phyloP scores from a whole-genome alignment of 352 stramenopile species.

The Stephanocyclus meneghinianus region DNA sequence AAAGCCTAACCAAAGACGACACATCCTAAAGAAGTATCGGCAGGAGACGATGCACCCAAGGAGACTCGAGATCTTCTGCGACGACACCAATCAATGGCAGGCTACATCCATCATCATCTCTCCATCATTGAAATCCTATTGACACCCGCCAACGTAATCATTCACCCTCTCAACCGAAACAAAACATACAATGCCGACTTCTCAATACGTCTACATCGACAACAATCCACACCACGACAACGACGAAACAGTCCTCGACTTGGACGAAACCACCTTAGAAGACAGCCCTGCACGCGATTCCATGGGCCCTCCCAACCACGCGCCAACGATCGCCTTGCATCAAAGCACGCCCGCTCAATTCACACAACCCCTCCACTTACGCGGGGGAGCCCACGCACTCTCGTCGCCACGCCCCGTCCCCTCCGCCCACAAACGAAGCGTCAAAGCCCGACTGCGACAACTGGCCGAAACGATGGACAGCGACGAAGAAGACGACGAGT shows the following conservation, averaged over 20 bases:
- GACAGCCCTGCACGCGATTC: no score
- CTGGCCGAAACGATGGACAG: conserved; percentile 24
- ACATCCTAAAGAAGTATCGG: no score
- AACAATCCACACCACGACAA: conserved; percentile 8
- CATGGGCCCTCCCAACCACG: no score
- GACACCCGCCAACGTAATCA: no score
- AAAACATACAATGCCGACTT: conserved; percentile 8
- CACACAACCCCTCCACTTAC: neutral
- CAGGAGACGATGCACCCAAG: no score
- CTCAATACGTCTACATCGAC: conserved; percentile 14
- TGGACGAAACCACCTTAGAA: no score
- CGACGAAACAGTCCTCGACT: conserved; percentile 24
- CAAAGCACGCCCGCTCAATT: neutral
- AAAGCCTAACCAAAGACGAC: no score
- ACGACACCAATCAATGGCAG: no score
- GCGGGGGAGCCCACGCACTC: neutral
- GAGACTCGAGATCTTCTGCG: no score
- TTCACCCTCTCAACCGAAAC: neutral
- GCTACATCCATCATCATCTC: no score
- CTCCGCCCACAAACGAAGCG: conserved; percentile 5
- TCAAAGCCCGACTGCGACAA: conserved; percentile 20
- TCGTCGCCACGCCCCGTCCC: neutral
- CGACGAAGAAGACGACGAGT: conserved; percentile 27
- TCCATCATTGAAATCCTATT: no score
- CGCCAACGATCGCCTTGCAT: no score